A percentile compares a stretch with the other conserved stretches of the same genome.
phyloP scores from a whole-genome alignment of 2,329 filamentous ascomycete species.

The Fusarium liriodendri region DNA sequence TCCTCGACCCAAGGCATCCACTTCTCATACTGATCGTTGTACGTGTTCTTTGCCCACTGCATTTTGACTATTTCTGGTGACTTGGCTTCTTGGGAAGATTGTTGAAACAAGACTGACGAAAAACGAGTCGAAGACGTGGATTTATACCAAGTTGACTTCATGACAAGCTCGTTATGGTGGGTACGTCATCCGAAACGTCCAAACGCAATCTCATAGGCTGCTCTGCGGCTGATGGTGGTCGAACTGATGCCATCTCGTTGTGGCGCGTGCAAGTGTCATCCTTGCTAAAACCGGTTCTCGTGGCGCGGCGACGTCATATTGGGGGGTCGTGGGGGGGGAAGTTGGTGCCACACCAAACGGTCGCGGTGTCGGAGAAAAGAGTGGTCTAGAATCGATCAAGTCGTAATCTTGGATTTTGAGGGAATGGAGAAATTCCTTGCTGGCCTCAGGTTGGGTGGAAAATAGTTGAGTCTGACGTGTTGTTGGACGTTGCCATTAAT shows the following conservation, averaged over 20 bases:
- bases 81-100: neutral
- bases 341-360: conserved; percentile 18
- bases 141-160: conserved; percentile 26
- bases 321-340: neutral
- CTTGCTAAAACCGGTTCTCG: conserved; percentile 40
- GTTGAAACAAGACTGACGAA: neutral
- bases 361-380: neutral
- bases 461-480: neutral
- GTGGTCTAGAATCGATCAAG: neutral
- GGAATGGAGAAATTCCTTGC: neutral
- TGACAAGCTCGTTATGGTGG: conserved; percentile 3
- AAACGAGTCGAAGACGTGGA: neutral
- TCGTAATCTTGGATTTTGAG: neutral
- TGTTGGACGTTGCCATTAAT: neutral
- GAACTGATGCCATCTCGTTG: conserved; percentile 38
- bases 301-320: conserved; percentile 38
- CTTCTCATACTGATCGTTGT: conserved; percentile 78
- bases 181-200: conserved; percentile 42
- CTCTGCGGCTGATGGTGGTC: conserved; percentile 26
- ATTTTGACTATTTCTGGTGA: conserved; percentile 39
- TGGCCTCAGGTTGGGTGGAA: neutral
- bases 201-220: conserved; percentile 27
- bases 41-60: conserved; percentile 71
- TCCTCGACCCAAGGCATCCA: conserved; percentile 86
- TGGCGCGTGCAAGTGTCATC: conserved; percentile 35